A percentile compares a stretch with the other conserved stretches of the same genome.
These are phyloP conservation scores for Fusarium euwallaceae DNA, from an alignment of 2,329 filamentous ascomycete species.

Conservation along the genomic window DNA sequence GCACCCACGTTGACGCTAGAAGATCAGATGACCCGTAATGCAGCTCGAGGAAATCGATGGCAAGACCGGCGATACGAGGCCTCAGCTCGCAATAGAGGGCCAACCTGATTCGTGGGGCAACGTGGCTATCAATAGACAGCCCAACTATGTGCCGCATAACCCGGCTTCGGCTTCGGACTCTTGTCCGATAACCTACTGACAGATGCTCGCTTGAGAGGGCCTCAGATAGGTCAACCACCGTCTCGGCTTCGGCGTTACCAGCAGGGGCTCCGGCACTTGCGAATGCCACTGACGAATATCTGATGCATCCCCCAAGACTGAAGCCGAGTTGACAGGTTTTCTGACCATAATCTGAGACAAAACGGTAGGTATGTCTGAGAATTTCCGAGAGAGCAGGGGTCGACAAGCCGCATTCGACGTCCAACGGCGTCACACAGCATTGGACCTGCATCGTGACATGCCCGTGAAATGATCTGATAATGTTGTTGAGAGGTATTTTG, in stretches of 20 bases:
- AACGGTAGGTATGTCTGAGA: conserved; percentile 24
- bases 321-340: neutral
- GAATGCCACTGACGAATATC: neutral
- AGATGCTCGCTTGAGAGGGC: neutral
- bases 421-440: conserved; percentile 35
- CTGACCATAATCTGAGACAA: conserved; percentile 12
- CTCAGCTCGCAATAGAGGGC: neutral
- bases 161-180: conserved; percentile 7
- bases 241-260: neutral
- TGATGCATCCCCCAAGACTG: neutral
- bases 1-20: conserved; percentile 14
- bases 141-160: conserved; percentile 5
- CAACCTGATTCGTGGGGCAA: neutral
- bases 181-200: neutral
- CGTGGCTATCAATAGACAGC: neutral
- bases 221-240: neutral
- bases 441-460: conserved; percentile 37
- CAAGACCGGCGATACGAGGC: neutral
- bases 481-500: conserved; percentile 13
- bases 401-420: conserved; percentile 16
- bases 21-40: conserved; percentile 32
- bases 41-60: conserved; percentile 5
- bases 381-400: conserved; percentile 30
- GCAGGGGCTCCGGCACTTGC: neutral
- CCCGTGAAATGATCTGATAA: conserved; percentile 32